Evolutionary conservation across 306 rosid species (phyloP).

Genomic region (Betula pendula): DNA sequence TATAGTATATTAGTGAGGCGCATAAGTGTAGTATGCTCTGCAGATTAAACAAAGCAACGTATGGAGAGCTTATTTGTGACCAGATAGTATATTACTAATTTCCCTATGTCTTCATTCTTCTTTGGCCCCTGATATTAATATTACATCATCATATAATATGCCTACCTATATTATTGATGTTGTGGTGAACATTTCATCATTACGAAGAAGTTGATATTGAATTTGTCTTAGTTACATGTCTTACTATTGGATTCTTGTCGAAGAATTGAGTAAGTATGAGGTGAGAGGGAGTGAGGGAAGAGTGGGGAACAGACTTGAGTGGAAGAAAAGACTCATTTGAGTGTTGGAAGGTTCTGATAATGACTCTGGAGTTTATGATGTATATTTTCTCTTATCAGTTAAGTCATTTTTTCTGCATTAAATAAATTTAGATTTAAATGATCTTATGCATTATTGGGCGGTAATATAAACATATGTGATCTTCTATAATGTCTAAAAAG

Average conservation of each 20-base stretch:
- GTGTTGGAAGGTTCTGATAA: neutral
- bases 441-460: too few relatives aligned
- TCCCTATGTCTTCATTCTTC: neutral
- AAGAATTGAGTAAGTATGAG: neutral
- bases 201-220: neutral
- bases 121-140: too few relatives aligned
- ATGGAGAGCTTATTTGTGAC: neutral
- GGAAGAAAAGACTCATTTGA: neutral
- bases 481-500: too few relatives aligned
- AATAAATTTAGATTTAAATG: too few relatives aligned
- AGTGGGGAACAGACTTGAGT: conserved; percentile 2
- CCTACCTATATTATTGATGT: too few relatives aligned
- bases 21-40: neutral
- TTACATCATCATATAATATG: too few relatives aligned
- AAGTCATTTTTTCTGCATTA: neutral
- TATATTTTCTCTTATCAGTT: too few relatives aligned
- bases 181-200: too few relatives aligned
- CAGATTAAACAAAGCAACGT: neutral
- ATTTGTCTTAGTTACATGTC: too few relatives aligned
- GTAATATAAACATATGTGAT: too few relatives aligned
- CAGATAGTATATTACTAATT: too few relatives aligned
- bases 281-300: neutral
- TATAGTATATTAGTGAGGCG: neutral
- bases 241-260: neutral
- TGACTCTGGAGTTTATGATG: too few relatives aligned